A percentile compares a stretch with the other conserved stretches of the same genome.
phyloP scores from a whole-genome alignment of 495 filamentous ascomycete species.

The Penicilliopsis zonata region DNA sequence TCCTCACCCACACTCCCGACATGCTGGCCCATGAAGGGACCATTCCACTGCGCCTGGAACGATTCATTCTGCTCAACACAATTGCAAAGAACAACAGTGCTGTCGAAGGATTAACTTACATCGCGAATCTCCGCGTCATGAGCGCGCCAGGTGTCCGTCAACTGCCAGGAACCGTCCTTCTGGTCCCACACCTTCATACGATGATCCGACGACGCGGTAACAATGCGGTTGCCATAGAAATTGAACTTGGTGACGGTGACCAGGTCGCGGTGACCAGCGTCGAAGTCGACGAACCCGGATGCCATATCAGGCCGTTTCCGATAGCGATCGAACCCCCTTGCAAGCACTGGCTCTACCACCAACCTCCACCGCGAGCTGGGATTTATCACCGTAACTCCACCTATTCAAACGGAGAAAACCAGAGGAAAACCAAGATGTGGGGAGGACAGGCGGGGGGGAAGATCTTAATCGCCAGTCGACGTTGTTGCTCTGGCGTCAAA shows the following conservation, averaged over 20 bases:
- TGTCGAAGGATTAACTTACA: slow-evolving; percentile 34
- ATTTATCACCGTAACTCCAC: too few species aligned
- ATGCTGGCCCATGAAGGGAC: slow-evolving; percentile 48
- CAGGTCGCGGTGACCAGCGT: slow-evolving; percentile 50
- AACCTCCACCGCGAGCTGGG: too few species aligned
- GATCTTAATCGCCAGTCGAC: too few species aligned
- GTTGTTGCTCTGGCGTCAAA: too few species aligned
- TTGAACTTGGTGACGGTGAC: slow-evolving; percentile 46
- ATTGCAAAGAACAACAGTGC: slow-evolving; percentile 1
- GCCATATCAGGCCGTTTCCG: slow-evolving; percentile 20
- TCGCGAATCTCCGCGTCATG: slow-evolving; percentile 87
- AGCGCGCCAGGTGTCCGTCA: slow-evolving; percentile 80
- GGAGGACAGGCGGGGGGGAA: too few species aligned
- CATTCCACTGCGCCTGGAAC: slow-evolving; percentile 79
- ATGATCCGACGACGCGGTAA: slow-evolving; percentile 85
- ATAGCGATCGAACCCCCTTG: too few species aligned
- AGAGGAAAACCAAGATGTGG: too few species aligned
- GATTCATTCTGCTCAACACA: slow-evolving; percentile 1
- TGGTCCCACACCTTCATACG: slow-evolving; percentile 88
- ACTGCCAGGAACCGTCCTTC: slow-evolving; percentile 62
- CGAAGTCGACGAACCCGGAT: slow-evolving; percentile 50
- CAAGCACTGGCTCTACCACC: too few species aligned
- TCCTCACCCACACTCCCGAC: slow-evolving; percentile 70
- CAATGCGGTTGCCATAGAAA: slow-evolving; percentile 78
- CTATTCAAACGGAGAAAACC: too few species aligned